Base-by-base conservation (phyloP, 2,329 filamentous ascomycete genomes). In the Aspergillus fumigatus region DNA sequence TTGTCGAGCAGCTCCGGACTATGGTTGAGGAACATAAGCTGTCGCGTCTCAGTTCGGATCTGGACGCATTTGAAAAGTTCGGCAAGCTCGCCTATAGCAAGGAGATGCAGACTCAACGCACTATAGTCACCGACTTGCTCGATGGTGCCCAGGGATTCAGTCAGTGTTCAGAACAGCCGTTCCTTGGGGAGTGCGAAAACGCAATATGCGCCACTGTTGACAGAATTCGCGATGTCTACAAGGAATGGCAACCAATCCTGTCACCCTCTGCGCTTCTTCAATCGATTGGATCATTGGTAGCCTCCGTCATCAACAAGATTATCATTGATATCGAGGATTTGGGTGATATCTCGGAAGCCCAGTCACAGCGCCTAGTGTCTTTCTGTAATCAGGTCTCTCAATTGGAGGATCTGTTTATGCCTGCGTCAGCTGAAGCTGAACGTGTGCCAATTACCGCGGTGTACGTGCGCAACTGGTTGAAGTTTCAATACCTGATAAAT, bases 91-190 rank as follows among this genome's bases (percentile, higher is more conserved):
- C 83, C 1, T 88, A 88, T 62, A 80, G 81, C 58, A 80, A 80
- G 54, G 85, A 87, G 68, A 86, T 88, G 82, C 84, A 87, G 54
- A 81, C 80, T 2, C 85, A 88, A 62, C 77, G 84, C 53, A 86
- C 83, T 1, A 84, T 87, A 59, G 72, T 87, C 11, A 77, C 77
- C 21, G 85, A 88, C 66, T 73, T 87, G 17, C 79, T 88, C 4
- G 84, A 87, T 62, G 83, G 83, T 23, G 82, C 84, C 1, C 82
- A 86, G 68, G 84, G 84, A 17, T 87, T 88, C 68, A 73, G 75
- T 26, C 80, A 80, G 50, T 86, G 84, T 66, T 85, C 83, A 4
- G 77, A 79, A 32, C 77, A 80, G 29, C 84, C 84, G 2, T 86
- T 83, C 68, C 79, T 82, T 25, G 71, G 75, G 19, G 82, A 85